A percentile compares a stretch with the other conserved stretches of the same genome.
These are phyloP conservation scores for Panicum virgatum DNA, from an alignment of 202 grass and related monocot species.

Conservation along the genomic window DNA sequence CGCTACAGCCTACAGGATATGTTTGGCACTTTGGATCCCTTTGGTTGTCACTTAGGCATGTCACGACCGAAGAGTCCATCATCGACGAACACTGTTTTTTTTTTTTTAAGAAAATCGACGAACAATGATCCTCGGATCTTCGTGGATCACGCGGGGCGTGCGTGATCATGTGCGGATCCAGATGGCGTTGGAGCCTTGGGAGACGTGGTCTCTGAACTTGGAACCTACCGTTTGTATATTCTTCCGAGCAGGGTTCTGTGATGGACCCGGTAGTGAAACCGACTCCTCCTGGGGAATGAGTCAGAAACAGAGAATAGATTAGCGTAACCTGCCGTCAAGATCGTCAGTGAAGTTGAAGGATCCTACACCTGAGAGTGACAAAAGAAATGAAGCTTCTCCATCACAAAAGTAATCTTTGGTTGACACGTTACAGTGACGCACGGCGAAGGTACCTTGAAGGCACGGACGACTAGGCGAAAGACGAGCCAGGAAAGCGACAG, in stretches of 20 bases:
- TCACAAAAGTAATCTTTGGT: slow-evolving; percentile 23
- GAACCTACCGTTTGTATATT: slow-evolving; percentile 11
- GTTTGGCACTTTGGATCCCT: neutral
- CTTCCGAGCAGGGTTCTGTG: neutral
- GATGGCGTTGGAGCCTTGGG: neutral
- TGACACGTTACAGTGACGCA: slow-evolving; percentile 6
- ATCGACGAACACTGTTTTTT: neutral
- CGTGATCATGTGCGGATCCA: neutral
- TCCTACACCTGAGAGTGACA: neutral
- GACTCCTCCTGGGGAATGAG: slow-evolving; percentile 6
- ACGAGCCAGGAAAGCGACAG: neutral
- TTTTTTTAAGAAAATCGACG: no score
- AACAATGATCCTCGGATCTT: slow-evolving; percentile 13
- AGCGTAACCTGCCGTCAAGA: neutral
- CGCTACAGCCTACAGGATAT: no score
- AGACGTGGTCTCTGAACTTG: slow-evolving; percentile 13
- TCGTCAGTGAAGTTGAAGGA: neutral
- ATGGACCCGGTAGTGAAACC: neutral
- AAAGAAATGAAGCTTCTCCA: neutral
- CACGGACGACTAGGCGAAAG: neutral
- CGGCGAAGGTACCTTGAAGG: neutral
- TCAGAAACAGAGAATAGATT: neutral
- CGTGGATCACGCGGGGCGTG: neutral
- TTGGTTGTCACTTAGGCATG: neutral
- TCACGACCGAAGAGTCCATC: slow-evolving; percentile 4